These are phyloP conservation scores for Exophiala bonariae DNA, from an alignment of 2,329 filamentous ascomycete species.

Conservation along the genomic window DNA sequence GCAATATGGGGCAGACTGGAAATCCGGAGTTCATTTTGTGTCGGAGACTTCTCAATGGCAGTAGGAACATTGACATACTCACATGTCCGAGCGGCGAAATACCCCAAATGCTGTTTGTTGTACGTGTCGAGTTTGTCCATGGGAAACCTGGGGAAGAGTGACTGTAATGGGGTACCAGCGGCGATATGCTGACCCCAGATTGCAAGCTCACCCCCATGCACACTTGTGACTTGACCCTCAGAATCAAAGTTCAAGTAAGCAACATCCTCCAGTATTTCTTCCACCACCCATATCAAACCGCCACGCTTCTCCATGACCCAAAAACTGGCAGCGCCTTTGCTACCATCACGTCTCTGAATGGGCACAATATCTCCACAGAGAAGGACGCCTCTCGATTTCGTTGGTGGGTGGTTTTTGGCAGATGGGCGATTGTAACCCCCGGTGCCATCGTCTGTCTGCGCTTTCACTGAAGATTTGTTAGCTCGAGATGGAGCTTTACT, in stretches of 20 bases:
- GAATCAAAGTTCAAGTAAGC: constrained; percentile 75
- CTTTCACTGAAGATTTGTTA: constrained; percentile 43
- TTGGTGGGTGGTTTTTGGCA: constrained; percentile 64
- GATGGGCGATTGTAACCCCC: constrained; percentile 42
- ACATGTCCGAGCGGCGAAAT: constrained; percentile 81
- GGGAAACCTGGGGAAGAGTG: constrained; percentile 79
- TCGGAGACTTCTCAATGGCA: constrained; percentile 71
- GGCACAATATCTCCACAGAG: constrained; percentile 97
- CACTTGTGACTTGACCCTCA: constrained; percentile 68
- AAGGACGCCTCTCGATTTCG: constrained; percentile 82
- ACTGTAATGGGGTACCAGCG: constrained; percentile 71
- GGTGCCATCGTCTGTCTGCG: constrained; percentile 61
- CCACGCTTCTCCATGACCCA: constrained; percentile 98
- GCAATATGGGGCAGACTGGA: constrained; percentile 97
- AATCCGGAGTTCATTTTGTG: constrained; percentile 72
- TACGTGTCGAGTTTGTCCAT: constrained; percentile 51
- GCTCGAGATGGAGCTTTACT: constrained; percentile 72
- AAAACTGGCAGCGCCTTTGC: constrained; percentile 86
- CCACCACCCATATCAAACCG: constrained; percentile 94
- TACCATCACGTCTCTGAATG: constrained; percentile 92
- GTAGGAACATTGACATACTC: constrained; percentile 80
- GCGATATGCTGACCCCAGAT: constrained; percentile 76
- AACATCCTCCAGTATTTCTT: constrained; percentile 95
- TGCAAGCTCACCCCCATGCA: constrained; percentile 73
- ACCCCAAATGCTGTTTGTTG: constrained; percentile 56